phyloP scores from a whole-genome alignment of 2,329 filamentous ascomycete species.

The Alternaria tenuissima region DNA sequence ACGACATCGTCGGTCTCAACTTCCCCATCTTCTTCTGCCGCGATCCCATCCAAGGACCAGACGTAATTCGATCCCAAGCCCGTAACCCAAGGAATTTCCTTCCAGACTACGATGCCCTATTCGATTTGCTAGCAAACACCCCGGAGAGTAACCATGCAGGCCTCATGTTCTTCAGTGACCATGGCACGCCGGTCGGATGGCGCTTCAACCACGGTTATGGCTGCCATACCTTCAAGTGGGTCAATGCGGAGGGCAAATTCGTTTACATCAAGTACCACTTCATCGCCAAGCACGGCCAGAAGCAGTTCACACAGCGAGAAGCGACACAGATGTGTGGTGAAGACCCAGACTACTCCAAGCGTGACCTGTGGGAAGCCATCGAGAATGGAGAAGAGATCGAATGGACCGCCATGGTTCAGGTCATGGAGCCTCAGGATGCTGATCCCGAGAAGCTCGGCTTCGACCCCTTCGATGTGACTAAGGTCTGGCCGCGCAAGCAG shows the following conservation, averaged over 20 bases:
- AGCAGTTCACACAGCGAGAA: constrained; percentile 57
- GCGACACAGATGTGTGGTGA: constrained; percentile 57
- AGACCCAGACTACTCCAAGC: constrained; percentile 61
- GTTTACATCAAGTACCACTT: constrained; percentile 63
- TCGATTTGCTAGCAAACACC: constrained; percentile 59
- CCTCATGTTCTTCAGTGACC: constrained; percentile 61
- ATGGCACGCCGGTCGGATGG: constrained; percentile 59
- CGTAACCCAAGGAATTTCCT: constrained; percentile 60
- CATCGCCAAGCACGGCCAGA: constrained; percentile 57
- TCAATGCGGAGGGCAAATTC: constrained; percentile 58
- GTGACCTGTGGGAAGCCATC: constrained; percentile 57
- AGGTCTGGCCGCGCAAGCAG: constrained; percentile 60
- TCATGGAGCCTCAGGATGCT: constrained; percentile 58
- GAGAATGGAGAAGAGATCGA: constrained; percentile 53
- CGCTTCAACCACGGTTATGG: constrained; percentile 53
- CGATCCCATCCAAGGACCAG: constrained; percentile 58
- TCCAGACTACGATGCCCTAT: constrained; percentile 58
- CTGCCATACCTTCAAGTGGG: constrained; percentile 59
- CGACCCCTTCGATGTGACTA: constrained; percentile 63
- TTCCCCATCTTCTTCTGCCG: constrained; percentile 61
- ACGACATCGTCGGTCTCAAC: constrained; percentile 60
- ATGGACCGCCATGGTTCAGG: constrained; percentile 57
- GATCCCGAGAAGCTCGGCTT: constrained; percentile 60
- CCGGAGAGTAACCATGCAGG: constrained; percentile 60
- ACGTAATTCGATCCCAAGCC: constrained; percentile 59